A percentile compares a stretch with the other conserved stretches of the same genome.
These are phyloP conservation scores for Metschnikowia similis DNA, from an alignment of 805 yeast species.

Conservation along the genomic window DNA sequence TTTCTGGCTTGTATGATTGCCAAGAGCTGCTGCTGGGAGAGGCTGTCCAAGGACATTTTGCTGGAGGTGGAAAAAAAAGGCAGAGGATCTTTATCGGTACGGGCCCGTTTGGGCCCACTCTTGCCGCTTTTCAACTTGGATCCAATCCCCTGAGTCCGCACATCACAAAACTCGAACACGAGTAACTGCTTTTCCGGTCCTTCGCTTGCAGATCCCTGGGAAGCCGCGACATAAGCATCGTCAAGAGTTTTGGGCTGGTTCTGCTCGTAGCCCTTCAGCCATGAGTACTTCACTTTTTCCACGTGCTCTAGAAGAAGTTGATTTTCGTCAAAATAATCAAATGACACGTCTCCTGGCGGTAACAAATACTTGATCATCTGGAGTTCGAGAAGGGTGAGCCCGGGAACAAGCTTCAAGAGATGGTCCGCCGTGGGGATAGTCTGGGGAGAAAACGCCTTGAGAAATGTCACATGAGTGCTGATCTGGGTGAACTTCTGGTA, in stretches of 20 bases:
- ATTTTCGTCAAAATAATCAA: conserved; percentile 74
- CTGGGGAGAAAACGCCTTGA: conserved; percentile 19
- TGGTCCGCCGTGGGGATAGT: conserved; percentile 28
- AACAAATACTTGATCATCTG: conserved; percentile 58
- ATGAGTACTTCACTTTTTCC: conserved; percentile 39
- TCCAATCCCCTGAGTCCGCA: conserved; percentile 47
- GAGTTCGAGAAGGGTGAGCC: conserved; percentile 47
- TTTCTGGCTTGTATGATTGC: conserved; percentile 57
- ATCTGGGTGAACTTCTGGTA: conserved; percentile 13
- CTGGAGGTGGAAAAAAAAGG: conserved; percentile 29
- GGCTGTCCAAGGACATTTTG: conserved; percentile 47
- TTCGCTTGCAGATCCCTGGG: conserved; percentile 45
- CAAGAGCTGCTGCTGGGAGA: conserved; percentile 54
- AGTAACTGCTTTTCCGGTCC: conserved; percentile 51
- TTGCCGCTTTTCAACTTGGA: conserved; percentile 19
- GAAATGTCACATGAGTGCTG: conserved; percentile 37
- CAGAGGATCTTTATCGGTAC: background rate
- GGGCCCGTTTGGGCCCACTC: conserved; percentile 6
- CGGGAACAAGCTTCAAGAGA: conserved; percentile 27
- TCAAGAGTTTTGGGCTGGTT: conserved; percentile 28
- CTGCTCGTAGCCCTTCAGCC: conserved; percentile 34
- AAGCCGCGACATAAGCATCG: conserved; percentile 55
- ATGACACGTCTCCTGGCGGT: conserved; percentile 64
- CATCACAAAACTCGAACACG: conserved; percentile 75
- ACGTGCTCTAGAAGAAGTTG: conserved; percentile 46